These are phyloP conservation scores for Ajuga reptans DNA, from an alignment of 305 asterid genomes.

Conservation along the genomic window DNA sequence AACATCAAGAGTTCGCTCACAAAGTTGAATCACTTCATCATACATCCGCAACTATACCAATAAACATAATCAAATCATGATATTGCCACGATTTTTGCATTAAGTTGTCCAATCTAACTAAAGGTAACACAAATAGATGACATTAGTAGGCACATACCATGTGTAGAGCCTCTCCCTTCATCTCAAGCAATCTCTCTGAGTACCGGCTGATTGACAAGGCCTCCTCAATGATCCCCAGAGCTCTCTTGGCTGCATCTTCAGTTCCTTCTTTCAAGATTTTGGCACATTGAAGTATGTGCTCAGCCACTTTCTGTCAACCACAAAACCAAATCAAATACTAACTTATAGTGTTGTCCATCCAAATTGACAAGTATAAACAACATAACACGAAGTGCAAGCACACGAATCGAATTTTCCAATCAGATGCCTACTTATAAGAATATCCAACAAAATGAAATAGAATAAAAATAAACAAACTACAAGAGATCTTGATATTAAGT, in stretches of 20 bases:
- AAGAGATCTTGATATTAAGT: background rate
- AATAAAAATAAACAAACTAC: background rate
- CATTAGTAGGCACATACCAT: slow-evolving; percentile 42
- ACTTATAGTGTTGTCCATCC: background rate
- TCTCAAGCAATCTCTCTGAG: slow-evolving; percentile 74
- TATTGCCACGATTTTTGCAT: background rate
- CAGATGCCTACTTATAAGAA: slow-evolving; percentile 12
- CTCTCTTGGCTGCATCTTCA: slow-evolving; percentile 46
- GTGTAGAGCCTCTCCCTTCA: slow-evolving; percentile 80
- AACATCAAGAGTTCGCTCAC: slow-evolving; percentile 59
- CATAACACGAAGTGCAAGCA: background rate
- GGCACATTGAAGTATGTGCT: slow-evolving; percentile 38
- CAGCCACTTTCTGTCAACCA: slow-evolving; percentile 59
- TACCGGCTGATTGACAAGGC: slow-evolving; percentile 62
- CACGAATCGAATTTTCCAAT: slow-evolving; percentile 10
- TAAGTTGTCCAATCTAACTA: background rate
- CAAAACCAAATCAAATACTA: slow-evolving; percentile 29
- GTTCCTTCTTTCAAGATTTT: slow-evolving; percentile 55
- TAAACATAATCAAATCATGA: slow-evolving; percentile 13
- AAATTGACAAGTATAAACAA: background rate
- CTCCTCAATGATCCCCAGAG: slow-evolving; percentile 48
- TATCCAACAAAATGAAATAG: background rate
- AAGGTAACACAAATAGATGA: slow-evolving; percentile 1
- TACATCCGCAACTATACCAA: slow-evolving; percentile 51
- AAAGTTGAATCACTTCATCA: slow-evolving; percentile 61